Evolutionary conservation across 257 asterid species (phyloP).

Genomic region (Przewalskia tangutica): DNA sequence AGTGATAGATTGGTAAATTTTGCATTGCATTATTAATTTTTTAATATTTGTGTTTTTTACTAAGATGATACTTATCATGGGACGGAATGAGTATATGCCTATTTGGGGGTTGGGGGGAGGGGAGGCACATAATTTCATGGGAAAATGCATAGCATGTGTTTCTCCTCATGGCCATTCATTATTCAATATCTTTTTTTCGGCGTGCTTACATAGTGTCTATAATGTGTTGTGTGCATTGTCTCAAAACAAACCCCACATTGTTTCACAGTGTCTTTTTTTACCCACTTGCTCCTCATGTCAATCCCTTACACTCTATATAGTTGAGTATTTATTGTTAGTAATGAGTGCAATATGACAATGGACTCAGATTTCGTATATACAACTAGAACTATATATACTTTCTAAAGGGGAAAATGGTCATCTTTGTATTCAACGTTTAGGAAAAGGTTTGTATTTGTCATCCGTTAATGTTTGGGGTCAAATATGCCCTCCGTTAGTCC

Average conservation of each 20-base stretch:
- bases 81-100: neutral
- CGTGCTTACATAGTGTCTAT: neutral
- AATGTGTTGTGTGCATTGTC: constrained; percentile 2
- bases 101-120: neutral
- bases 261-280: neutral
- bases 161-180: neutral
- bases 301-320: neutral
- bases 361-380: neutral
- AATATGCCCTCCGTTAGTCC: too few relatives aligned
- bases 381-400: neutral
- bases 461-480: too few relatives aligned
- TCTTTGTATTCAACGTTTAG: too few relatives aligned
- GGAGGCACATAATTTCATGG: neutral
- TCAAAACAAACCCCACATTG: neutral
- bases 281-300: neutral
- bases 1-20: too few relatives aligned
- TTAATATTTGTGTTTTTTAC: too few relatives aligned
- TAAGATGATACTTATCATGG: too few relatives aligned
- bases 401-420: too few relatives aligned
- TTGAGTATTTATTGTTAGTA: neutral
- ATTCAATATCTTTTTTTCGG: neutral
- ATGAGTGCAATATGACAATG: neutral
- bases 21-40: too few relatives aligned
- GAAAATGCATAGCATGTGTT: constrained; percentile 1
- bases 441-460: too few relatives aligned